phyloP scores from a whole-genome alignment of 2,329 filamentous ascomycete genomes.

The Cordyceps militaris region DNA sequence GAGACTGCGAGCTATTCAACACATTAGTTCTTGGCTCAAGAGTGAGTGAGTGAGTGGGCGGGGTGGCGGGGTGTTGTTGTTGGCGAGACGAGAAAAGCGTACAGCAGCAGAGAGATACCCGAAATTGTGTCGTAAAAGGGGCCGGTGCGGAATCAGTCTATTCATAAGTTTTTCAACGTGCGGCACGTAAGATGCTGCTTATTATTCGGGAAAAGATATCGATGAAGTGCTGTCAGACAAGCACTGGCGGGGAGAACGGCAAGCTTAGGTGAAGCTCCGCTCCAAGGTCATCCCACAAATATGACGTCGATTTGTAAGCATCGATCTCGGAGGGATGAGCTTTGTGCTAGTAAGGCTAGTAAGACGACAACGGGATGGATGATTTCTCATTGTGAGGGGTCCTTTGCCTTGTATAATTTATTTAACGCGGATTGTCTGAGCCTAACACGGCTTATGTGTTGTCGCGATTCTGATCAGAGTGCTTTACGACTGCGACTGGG shows the following conservation, averaged over 20 bases:
- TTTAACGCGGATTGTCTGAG: too few species aligned
- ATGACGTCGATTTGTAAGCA: slow-evolving; percentile 13
- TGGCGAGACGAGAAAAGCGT: background rate
- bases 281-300: slow-evolving; percentile 5
- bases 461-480: background rate
- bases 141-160: slow-evolving; percentile 31
- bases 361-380: background rate
- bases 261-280: background rate
- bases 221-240: background rate
- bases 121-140: slow-evolving; percentile 27
- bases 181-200: background rate
- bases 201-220: background rate
- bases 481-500: background rate
- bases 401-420: too few species aligned
- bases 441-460: background rate
- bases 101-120: slow-evolving; percentile 16
- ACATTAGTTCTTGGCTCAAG: background rate
- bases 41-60: background rate
- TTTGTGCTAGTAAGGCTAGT: background rate
- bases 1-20: slow-evolving; percentile 17
- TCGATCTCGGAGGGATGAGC: background rate
- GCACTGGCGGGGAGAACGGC: background rate
- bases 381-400: background rate
- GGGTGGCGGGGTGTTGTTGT: background rate
- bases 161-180: slow-evolving; percentile 30